Conservation (phyloP, 768 basidiomycete genomes). For the Trametes meyenii region DNA sequence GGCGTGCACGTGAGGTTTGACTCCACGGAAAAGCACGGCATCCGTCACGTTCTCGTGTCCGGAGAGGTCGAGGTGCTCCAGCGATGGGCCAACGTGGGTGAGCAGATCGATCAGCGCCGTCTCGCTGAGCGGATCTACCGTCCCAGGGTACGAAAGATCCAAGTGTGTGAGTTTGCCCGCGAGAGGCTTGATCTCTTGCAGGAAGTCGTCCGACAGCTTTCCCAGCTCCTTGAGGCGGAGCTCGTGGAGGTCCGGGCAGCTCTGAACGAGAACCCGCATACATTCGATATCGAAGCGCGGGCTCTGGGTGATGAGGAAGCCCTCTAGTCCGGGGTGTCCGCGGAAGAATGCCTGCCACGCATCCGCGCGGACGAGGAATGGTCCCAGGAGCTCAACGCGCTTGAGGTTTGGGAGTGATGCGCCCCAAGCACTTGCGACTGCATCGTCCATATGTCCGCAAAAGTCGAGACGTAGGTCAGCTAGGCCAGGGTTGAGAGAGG, state of each 20-base stretch:
- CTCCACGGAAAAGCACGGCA: slow-evolving; percentile 57
- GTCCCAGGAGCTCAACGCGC: slow-evolving; percentile 81
- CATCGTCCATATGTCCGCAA: slow-evolving; percentile 80
- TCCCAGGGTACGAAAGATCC: slow-evolving; percentile 66
- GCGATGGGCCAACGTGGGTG: slow-evolving; percentile 49
- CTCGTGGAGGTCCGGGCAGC: slow-evolving; percentile 60
- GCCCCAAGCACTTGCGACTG: slow-evolving; percentile 60
- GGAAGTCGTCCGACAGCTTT: slow-evolving; percentile 64
- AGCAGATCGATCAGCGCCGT: slow-evolving; percentile 60
- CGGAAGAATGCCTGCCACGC: slow-evolving; percentile 80
- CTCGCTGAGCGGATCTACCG: slow-evolving; percentile 52
- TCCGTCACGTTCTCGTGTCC: slow-evolving; percentile 67
- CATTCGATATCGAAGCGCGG: slow-evolving; percentile 82
- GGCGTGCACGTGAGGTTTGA: slow-evolving; percentile 49
- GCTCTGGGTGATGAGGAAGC: slow-evolving; percentile 82
- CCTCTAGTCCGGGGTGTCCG: slow-evolving; percentile 60
- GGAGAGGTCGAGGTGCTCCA: slow-evolving; percentile 72
- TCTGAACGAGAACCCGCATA: slow-evolving; percentile 54
- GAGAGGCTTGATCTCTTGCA: slow-evolving; percentile 53
- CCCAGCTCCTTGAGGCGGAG: slow-evolving; percentile 83
- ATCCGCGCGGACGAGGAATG: slow-evolving; percentile 75
- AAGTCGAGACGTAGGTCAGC: slow-evolving; percentile 78
- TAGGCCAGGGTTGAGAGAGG: slow-evolving; percentile 83
- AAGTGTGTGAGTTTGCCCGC: slow-evolving; percentile 52
- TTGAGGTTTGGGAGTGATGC: slow-evolving; percentile 65